Conservation (phyloP, 2,329 filamentous ascomycete species). For the Colletotrichum lini region DNA sequence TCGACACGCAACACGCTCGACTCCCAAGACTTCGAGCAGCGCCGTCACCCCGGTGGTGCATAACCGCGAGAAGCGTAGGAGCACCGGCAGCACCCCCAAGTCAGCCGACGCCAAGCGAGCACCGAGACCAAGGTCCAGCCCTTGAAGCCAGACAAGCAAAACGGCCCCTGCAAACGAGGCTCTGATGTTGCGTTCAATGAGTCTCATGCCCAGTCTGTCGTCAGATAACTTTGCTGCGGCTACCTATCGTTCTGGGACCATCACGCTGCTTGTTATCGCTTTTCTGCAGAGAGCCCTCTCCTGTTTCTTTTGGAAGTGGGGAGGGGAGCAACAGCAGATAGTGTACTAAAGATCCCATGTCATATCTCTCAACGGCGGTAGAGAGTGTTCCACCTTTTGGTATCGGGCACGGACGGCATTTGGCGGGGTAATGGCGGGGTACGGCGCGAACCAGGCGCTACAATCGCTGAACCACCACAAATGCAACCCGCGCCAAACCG, state of each 20-base stretch:
- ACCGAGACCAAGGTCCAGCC: conserved; percentile 27
- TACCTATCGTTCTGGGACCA: conserved; percentile 22
- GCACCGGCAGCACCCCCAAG: conserved; percentile 16
- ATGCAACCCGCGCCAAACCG: conserved; percentile 25
- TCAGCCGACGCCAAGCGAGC: conserved; percentile 31
- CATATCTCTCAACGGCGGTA: conserved; percentile 30
- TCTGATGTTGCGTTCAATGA: conserved; percentile 15
- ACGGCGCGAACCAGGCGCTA: conserved; percentile 36
- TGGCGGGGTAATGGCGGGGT: conserved; percentile 44
- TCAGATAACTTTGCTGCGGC: not conserved
- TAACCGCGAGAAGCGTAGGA: conserved; percentile 32
- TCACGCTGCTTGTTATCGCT: not conserved
- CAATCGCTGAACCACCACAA: conserved; percentile 21
- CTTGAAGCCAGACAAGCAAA: conserved; percentile 15
- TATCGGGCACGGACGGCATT: conserved; percentile 34
- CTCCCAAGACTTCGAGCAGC: conserved; percentile 22
- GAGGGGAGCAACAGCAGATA: conserved; percentile 15
- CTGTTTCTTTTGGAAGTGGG: conserved; percentile 10
- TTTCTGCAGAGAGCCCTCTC: conserved; percentile 6
- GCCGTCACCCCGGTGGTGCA: not conserved
- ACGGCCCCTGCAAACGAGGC: not conserved
- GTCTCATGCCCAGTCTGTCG: conserved; percentile 6
- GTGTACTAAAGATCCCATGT: conserved; percentile 11
- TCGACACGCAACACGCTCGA: conserved; percentile 5
- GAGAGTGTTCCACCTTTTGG: conserved; percentile 29